Evolutionary conservation across 2,329 filamentous ascomycete genomes (phyloP), one percentile per base, ranked within the genome.

Genomic region (Ceratocystis huliohia): DNA sequence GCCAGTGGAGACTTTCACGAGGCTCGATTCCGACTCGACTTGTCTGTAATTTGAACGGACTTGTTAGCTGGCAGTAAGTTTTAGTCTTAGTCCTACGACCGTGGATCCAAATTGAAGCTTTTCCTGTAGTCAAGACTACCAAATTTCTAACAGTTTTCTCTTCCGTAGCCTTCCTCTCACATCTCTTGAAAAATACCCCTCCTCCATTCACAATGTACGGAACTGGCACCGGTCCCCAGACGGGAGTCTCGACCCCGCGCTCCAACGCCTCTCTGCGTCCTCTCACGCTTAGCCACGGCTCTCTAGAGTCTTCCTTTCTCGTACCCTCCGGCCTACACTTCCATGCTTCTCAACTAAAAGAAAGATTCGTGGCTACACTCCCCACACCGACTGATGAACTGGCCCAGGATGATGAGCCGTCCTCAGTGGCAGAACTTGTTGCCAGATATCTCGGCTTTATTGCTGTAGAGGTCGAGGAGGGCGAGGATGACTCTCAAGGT

Each of bases 371-470:
- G 70, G 83, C 89, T 61, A 91, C 87, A 70, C 83, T 99, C 71
- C 95, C 95, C 65, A 82, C 87, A 73, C 89, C 94, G 67, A 99
- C 95, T 75, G 94, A 99, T 75, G 94, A 99, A 81, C 85, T 97
- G 70, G 95, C 94, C 69, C 91, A 93, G 75, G 95, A 99, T 80
- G 94, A 99, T 72, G 95, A 99, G 81, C 94, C 94, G n/a, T 97
- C 94, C 46, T 99, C 95, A 28, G 86, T 92, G 61, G 80, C 90
- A 57, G 94, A 99, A 79, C 82, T 99, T 68, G 91, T 99, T 41
- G 92, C 91, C 69, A 86, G 93, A 75, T 99, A 96, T 78, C 86
- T 99, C 74, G 91, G 91, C 72, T 95, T 91, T 75, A 84, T 96
- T 69, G 91, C 93, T 70, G 80, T 84, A 70, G 89, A 96, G 79